Conservation (phyloP, 1,284 basidiomycete species). For the Cryptococcus sp. region DNA sequence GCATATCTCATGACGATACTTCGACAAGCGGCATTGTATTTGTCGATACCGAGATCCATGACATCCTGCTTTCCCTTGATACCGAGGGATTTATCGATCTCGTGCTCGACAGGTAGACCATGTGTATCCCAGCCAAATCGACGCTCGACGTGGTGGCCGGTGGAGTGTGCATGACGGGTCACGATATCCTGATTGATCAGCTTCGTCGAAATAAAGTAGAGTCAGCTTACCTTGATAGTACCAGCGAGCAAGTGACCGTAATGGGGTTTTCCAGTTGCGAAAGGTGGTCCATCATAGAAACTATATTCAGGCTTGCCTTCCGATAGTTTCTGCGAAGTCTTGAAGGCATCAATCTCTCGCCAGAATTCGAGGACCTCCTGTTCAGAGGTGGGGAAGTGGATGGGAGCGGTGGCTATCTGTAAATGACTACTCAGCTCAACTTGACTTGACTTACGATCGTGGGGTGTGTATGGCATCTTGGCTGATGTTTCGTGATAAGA, state of each 20-base stretch:
- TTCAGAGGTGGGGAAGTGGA: slow-evolving; percentile 89
- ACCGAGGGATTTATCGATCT: slow-evolving; percentile 95
- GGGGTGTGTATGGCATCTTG: slow-evolving; percentile 63
- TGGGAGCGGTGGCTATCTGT: slow-evolving; percentile 45
- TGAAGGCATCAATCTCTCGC: slow-evolving; percentile 96
- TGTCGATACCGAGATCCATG: slow-evolving; percentile 90
- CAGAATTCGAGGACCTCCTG: slow-evolving; percentile 89
- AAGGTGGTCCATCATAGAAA: slow-evolving; percentile 98
- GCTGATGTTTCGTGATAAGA: not conserved
- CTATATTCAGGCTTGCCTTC: slow-evolving; percentile 82
- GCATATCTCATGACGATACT: slow-evolving; percentile 98
- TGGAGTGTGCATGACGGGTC: slow-evolving; percentile 89
- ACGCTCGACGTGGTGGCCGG: slow-evolving; percentile 88
- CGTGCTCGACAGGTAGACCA: slow-evolving; percentile 97
- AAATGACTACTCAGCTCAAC: slow-evolving; percentile 7
- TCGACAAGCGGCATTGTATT: slow-evolving; percentile 96
- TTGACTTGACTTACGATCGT: slow-evolving; percentile 60
- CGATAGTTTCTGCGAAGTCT: slow-evolving; percentile 86
- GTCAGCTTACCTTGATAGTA: slow-evolving; percentile 77
- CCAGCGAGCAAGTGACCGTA: slow-evolving; percentile 80
- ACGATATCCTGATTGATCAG: slow-evolving; percentile 72
- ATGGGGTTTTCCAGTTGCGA: slow-evolving; percentile 94
- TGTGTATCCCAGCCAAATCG: slow-evolving; percentile 99
- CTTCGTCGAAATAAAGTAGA: not conserved
- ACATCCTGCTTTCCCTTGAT: slow-evolving; percentile 95